A percentile compares a stretch with the other conserved stretches of the same genome.
phyloP scores from a whole-genome alignment of 2,329 filamentous ascomycete genomes.

The Talaromyces pinophilus region DNA sequence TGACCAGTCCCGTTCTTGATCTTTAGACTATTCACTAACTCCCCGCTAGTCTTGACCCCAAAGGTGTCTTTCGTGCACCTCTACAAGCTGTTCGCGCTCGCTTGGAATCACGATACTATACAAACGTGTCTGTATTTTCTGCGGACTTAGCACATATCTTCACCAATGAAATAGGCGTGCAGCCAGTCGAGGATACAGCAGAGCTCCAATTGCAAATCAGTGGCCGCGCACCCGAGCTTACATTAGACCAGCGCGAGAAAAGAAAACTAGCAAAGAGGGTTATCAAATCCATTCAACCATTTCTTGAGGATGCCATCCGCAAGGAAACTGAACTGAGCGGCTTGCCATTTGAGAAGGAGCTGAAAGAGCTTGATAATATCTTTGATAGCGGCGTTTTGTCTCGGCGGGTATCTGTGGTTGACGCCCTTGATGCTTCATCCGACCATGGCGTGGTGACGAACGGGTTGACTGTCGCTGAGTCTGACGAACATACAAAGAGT shows the following conservation, averaged over 20 bases:
- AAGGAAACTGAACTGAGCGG: slow-evolving; percentile 80
- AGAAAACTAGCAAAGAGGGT: slow-evolving; percentile 87
- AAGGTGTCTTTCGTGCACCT: slow-evolving; percentile 56
- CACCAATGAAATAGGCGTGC: slow-evolving; percentile 55
- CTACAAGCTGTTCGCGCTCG: slow-evolving; percentile 56
- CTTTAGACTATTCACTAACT: slow-evolving; percentile 27
- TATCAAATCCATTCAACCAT: slow-evolving; percentile 76
- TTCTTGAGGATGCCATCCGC: slow-evolving; percentile 71
- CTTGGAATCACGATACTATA: slow-evolving; percentile 59
- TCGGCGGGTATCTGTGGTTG: slow-evolving; percentile 51
- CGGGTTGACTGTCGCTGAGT: slow-evolving; percentile 27
- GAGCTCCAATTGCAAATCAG: slow-evolving; percentile 55
- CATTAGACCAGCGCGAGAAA: slow-evolving; percentile 72
- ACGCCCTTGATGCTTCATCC: slow-evolving; percentile 44
- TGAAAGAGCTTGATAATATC: slow-evolving; percentile 72
- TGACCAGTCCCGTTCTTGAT: background rate
- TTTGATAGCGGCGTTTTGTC: slow-evolving; percentile 66
- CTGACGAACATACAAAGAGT: slow-evolving; percentile 23
- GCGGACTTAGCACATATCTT: slow-evolving; percentile 60
- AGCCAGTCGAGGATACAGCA: slow-evolving; percentile 48
- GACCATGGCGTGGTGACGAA: slow-evolving; percentile 50
- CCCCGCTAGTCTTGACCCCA: slow-evolving; percentile 49
- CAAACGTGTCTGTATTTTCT: slow-evolving; percentile 62
- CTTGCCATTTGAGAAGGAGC: slow-evolving; percentile 67
- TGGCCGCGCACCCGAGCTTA: slow-evolving; percentile 47